Evolutionary conservation across 306 rosid species (phyloP), one percentile per base, ranked within the genome.

Genomic region (Dryas octopetala): DNA sequence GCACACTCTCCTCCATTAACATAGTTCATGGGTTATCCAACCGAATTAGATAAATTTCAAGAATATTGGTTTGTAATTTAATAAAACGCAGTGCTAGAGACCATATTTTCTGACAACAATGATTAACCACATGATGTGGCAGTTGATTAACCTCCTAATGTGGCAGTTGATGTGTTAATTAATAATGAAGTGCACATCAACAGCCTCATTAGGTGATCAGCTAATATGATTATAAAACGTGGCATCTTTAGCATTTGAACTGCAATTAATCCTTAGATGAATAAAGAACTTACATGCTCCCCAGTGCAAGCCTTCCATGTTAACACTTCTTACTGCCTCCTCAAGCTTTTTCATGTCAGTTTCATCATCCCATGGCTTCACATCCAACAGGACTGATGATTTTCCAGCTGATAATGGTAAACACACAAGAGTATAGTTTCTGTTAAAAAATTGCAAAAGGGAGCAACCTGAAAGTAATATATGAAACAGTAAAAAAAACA

Each of bases 291-390:
- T 87, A 91, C 98, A 94, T 76, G 98, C 97, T 82, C 98, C 97
- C 98, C 98, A 94, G 57, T 66, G 63, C 79, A 95, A 57, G 9
- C 98, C 98, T 46, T 95, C 98, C 90, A 86, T 64, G 49, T 85
- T 51, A 66, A 95, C 86, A 12, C 97, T 70, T 85, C 99, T 86
- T 71, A 95, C 99, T 55, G 97, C 84, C 87, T 92, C 97, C 77
- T 95, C 99, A 17, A 95, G 99, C 81, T 89, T 86, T 62, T 92
- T 90, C 99, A 94, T 94, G 87, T 94, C 98, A 0, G 98, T 94
- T 74, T 94, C 98, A 52, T 94, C 98, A 44, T 94, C 98, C 98
- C 98, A 94, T 62, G 98, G 98, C 86, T 94, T 94, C 67, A 94
- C 87, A 81, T 94, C 98, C 96, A 95, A 46, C 52, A 95, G 80